Evolutionary conservation across 495 filamentous ascomycete genomes (phyloP).

Genomic region (Xylaria telfairii): DNA sequence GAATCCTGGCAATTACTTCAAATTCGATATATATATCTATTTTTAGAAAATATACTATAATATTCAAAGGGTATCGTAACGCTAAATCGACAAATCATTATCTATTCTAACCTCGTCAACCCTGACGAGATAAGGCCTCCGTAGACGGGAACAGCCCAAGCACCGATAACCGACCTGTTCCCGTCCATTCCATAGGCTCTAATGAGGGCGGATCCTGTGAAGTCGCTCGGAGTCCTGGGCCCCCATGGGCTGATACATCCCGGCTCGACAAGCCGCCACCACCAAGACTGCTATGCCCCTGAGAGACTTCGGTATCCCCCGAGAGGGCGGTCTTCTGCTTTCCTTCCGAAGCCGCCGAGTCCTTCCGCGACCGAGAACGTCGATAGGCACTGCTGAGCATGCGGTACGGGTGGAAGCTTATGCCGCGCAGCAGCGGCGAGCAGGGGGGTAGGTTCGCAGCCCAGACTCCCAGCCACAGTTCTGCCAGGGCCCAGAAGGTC

Average conservation of each 20-base stretch:
- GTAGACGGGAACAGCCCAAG: not conserved
- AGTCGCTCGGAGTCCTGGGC: not conserved
- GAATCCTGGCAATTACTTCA: not conserved
- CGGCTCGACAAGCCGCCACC: not conserved
- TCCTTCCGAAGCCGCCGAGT: not conserved
- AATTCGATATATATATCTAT: not conserved
- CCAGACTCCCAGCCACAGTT: constrained; percentile 20
- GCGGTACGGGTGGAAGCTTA: constrained; percentile 12
- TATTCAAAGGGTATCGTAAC: constrained; percentile 22
- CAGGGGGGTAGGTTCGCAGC: constrained; percentile 21
- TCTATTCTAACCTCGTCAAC: not conserved
- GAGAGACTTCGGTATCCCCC: not conserved
- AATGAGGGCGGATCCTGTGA: constrained; percentile 5
- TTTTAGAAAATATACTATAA: not conserved
- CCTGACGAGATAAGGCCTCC: not conserved
- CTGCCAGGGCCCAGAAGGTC: constrained; percentile 17
- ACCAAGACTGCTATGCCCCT: not conserved
- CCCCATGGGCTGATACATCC: not conserved
- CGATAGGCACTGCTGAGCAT: constrained; percentile 17
- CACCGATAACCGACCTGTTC: constrained; percentile 3
- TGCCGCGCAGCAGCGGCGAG: constrained; percentile 9
- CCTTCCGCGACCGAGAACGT: constrained; percentile 6
- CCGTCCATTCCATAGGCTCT: not conserved
- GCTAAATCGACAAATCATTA: constrained; percentile 16
- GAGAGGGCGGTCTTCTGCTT: not conserved